Percentiles rank a stretch among this genome's conserved stretches.
phyloP scores from a whole-genome alignment of 768 basidiomycete species.

The Naganishia kalamii region DNA sequence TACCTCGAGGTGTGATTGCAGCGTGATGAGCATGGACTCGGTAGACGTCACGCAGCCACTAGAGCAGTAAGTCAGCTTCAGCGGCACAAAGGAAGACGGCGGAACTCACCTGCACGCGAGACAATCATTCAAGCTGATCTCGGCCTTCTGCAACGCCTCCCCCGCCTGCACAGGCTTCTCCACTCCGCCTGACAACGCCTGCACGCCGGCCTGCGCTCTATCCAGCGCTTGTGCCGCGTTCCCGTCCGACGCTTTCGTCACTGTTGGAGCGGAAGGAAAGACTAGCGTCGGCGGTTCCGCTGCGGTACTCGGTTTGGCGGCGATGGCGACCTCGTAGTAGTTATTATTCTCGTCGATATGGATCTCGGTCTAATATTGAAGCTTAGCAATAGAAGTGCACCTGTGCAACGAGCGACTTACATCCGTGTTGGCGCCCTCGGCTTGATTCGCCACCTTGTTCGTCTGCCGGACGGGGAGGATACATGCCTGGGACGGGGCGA shows the following conservation, averaged over 20 bases:
- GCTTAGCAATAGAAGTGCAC: slow-evolving; percentile 28
- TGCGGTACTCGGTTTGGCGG: slow-evolving; percentile 10
- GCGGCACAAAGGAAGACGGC: background rate
- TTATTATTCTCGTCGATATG: slow-evolving; percentile 73
- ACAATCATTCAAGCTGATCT: slow-evolving; percentile 95
- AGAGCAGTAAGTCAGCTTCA: slow-evolving; percentile 9
- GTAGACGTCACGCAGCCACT: slow-evolving; percentile 99
- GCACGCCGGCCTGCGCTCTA: background rate
- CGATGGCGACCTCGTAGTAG: slow-evolving; percentile 70
- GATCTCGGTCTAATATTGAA: slow-evolving; percentile 69
- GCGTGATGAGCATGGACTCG: slow-evolving; percentile 89
- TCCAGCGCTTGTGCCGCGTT: background rate
- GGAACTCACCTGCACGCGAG: slow-evolving; percentile 82
- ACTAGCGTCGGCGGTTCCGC: background rate
- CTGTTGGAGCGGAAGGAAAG: background rate
- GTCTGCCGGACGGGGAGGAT: slow-evolving; percentile 81
- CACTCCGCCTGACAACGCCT: background rate
- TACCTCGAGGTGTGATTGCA: slow-evolving; percentile 91
- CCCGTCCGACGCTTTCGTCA: background rate
- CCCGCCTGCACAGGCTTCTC: slow-evolving; percentile 17
- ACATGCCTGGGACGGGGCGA: slow-evolving; percentile 91
- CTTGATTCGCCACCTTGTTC: slow-evolving; percentile 39
- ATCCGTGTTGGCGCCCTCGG: slow-evolving; percentile 25
- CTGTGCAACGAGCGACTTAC: slow-evolving; percentile 19
- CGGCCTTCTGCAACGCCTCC: slow-evolving; percentile 67